A percentile compares a stretch with the other conserved stretches of the same genome.
These are phyloP conservation scores for Purpureocillium lavendulum DNA, from an alignment of 2,329 filamentous ascomycete genomes.

Conservation along the genomic window DNA sequence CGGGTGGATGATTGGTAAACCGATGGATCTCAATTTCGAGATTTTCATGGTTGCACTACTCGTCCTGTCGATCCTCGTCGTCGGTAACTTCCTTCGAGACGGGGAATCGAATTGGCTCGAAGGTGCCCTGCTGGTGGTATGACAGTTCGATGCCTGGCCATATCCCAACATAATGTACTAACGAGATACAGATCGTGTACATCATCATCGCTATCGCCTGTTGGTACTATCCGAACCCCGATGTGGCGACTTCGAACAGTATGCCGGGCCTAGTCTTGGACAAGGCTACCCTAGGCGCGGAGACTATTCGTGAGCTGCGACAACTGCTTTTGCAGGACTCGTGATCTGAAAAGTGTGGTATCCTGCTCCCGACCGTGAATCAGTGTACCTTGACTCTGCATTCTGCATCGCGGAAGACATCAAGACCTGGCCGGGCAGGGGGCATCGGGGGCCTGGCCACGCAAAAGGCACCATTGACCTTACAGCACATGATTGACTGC, in stretches of 20 bases:
- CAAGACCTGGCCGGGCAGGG: too few relatives aligned
- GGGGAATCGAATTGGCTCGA: conserved; percentile 89
- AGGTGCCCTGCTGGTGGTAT: conserved; percentile 62
- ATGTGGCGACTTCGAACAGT: conserved; percentile 24
- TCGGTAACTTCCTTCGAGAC: conserved; percentile 81
- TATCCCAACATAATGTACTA: fast-evolving
- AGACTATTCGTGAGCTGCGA: too few relatives aligned
- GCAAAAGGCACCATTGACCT: too few relatives aligned
- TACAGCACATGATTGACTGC: too few relatives aligned
- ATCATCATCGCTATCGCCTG: conserved; percentile 35
- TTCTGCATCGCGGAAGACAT: too few relatives aligned
- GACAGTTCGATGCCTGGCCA: neutral
- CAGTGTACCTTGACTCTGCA: too few relatives aligned
- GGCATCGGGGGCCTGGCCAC: too few relatives aligned
- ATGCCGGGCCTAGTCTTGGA: conserved; percentile 7
- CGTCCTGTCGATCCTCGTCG: conserved; percentile 75
- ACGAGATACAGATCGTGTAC: conserved; percentile 24
- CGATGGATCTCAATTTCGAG: conserved; percentile 77
- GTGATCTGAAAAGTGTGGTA: too few relatives aligned
- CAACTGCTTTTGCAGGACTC: too few relatives aligned
- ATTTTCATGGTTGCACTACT: conserved; percentile 78
- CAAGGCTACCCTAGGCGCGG: too few relatives aligned
- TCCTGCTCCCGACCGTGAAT: too few relatives aligned
- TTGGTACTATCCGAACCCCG: conserved; percentile 35
- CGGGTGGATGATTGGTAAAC: conserved; percentile 65